phyloP scores from a whole-genome alignment of 2,329 filamentous ascomycete species.

The Pezicula carpinea region DNA sequence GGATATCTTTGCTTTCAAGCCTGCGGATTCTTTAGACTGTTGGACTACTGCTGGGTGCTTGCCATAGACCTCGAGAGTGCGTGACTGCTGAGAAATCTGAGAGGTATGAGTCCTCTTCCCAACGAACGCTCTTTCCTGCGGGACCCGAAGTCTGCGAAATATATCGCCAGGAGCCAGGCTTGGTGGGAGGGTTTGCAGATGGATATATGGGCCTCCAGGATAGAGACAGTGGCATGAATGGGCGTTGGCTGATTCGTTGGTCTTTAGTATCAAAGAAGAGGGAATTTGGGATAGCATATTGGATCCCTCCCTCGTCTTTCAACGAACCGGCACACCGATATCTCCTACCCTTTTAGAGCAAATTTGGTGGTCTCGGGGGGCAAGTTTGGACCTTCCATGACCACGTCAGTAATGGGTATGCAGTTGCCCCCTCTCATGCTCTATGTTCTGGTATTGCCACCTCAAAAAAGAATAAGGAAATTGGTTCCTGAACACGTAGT shows the following conservation, averaged over 20 bases:
- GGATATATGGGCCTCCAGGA: background rate
- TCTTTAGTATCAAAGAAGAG: background rate
- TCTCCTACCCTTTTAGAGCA: background rate
- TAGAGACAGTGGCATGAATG: background rate
- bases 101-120: constrained; percentile 4
- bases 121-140: constrained; percentile 10
- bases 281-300: background rate
- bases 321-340: constrained; percentile 1
- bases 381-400: constrained; percentile 14
- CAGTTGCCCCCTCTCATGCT: constrained; percentile 3
- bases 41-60: background rate
- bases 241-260: constrained; percentile 1
- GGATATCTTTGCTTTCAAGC: background rate
- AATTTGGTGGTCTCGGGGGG: constrained; percentile 7
- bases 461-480: constrained; percentile 1
- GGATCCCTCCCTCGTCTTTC: background rate
- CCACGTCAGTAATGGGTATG: constrained; percentile 38
- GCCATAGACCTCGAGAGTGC: background rate
- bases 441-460: constrained; percentile 2
- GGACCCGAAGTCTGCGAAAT: background rate
- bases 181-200: background rate
- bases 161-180: background rate
- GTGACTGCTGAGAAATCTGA: constrained; percentile 16
- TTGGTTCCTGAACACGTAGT: background rate
- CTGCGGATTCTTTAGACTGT: background rate